Conservation (phyloP, 768 basidiomycete species). For the Imleria badia region DNA sequence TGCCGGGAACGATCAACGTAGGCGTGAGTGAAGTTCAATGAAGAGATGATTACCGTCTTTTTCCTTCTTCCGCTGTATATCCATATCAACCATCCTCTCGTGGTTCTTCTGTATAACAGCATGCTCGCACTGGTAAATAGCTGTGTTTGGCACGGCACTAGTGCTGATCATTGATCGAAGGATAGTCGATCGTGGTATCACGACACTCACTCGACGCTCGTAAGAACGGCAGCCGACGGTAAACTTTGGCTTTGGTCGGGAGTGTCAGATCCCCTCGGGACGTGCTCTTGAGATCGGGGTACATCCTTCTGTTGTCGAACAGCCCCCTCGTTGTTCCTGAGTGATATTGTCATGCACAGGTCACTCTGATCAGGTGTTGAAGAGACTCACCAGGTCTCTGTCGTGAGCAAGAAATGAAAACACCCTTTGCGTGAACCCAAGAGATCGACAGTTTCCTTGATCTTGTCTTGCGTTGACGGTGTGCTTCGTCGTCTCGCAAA, state of each 20-base stretch:
- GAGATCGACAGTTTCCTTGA: not conserved
- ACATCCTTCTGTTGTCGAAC: not conserved
- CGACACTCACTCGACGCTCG: not conserved
- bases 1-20: not conserved
- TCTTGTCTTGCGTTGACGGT: not conserved
- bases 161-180: not conserved
- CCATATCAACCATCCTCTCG: too few species aligned
- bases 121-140: not conserved
- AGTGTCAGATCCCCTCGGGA: not conserved
- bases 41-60: not conserved
- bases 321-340: not conserved
- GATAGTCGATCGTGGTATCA: not conserved
- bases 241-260: not conserved
- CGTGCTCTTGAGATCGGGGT: not conserved
- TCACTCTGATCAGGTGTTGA: not conserved
- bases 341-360: not conserved
- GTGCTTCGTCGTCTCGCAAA: not conserved
- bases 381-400: not conserved
- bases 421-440: not conserved
- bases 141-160: too few species aligned
- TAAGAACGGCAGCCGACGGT: not conserved
- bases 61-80: not conserved
- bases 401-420: not conserved
- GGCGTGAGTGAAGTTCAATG: not conserved
- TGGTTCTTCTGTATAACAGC: not conserved